Evolutionary conservation across 2,329 filamentous ascomycete genomes (phyloP), one percentile per base, ranked within the genome.

Genomic region (Penicillium sclerotigenum): DNA sequence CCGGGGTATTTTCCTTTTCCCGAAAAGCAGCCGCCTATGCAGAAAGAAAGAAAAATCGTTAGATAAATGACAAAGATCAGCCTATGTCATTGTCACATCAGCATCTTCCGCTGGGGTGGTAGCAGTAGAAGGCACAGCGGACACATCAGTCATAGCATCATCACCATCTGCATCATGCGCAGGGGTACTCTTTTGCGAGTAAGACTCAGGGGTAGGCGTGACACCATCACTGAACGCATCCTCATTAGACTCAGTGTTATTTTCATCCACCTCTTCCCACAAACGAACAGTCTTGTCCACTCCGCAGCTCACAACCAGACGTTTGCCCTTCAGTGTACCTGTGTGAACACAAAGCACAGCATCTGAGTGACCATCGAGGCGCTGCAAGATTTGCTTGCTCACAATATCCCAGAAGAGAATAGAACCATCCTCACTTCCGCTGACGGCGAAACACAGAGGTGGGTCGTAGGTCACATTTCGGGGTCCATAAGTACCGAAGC

Each of bases 331-430:
- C 10, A 75, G 77, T 26, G 78, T 77, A 67, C 83, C 83, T 7
- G 85, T 82, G 61, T 86, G 81, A 11, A 87, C 84, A 0, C 80
- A 78, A 34, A 87, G 71, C 6, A 88, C 81, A 4, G 81, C 79
- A 40, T 83, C 84, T 1, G 81, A 79, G 58, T 85, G 83, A 1
- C 80, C 79, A 26, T 80, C 74, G 10, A 85, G 68, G 20, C 78
- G 76, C 79, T 97, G 92, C 20, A 97, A 77, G 2, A 96, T 77
- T 53, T 88, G 86, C 74, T 97, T 99, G 68, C 81, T 90, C 58
- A 84, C 86, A 14, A 97, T 90, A 66, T 97, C 91, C 94, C 94
- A 99, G 52, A 96, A 82, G 16, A 96, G 79, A 11, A 96, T 83
- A 45, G 85, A 83, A 16, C 92, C 91, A 66, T 97, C 90, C 71